phyloP scores from a whole-genome alignment of 768 basidiomycete genomes.

The Calvatia gigantea region DNA sequence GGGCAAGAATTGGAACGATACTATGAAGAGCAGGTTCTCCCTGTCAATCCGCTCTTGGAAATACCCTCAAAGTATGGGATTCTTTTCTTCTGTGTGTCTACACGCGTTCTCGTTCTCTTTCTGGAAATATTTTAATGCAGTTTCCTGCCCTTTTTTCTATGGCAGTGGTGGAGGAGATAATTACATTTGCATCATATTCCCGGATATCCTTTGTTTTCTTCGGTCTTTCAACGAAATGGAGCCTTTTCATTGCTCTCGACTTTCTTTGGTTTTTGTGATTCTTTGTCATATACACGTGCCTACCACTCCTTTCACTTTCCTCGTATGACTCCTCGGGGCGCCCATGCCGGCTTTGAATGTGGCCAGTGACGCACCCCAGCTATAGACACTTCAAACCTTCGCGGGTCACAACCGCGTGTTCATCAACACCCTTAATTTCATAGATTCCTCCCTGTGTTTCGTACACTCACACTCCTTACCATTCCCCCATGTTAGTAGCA shows the following conservation, averaged over 20 bases:
- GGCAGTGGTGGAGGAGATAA: background rate
- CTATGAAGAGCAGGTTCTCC: background rate
- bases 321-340: background rate
- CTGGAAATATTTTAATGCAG: background rate
- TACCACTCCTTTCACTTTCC: background rate
- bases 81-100: background rate
- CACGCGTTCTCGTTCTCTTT: background rate
- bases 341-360: background rate
- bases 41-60: background rate
- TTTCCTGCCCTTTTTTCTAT: background rate
- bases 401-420: background rate
- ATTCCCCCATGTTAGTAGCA: background rate
- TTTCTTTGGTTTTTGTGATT: background rate
- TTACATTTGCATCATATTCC: background rate
- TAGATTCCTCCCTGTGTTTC: background rate
- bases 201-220: constrained; percentile 11
- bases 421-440: background rate
- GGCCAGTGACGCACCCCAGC: background rate
- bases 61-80: background rate
- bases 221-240: background rate
- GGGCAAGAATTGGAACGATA: background rate
- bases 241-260: background rate
- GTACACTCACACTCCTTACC: background rate
- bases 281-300: background rate
- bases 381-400: background rate